phyloP scores from a whole-genome alignment of 176 grass and related monocot species.

The Aegilops bicornis region DNA sequence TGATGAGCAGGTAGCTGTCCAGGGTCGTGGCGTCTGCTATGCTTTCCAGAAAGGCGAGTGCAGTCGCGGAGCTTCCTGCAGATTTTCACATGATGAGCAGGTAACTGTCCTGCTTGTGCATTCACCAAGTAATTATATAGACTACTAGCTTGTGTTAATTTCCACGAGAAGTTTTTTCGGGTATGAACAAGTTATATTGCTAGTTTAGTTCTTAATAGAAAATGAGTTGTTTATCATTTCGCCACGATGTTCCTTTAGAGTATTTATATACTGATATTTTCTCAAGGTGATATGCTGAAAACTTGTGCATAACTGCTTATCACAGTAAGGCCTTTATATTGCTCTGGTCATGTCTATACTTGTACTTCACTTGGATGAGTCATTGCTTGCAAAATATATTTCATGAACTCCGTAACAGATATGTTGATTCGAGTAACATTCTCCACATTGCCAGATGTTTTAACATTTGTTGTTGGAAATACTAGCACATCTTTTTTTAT shows the following conservation, averaged over 20 bases:
- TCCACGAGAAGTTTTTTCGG: not conserved
- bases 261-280: not conserved
- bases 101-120: conserved; percentile 27
- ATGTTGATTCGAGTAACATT: not conserved
- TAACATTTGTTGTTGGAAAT: too few relatives aligned
- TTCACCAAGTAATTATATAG: not conserved
- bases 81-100: conserved; percentile 92
- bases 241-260: not conserved
- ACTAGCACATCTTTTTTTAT: too few relatives aligned
- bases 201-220: conserved; percentile 5
- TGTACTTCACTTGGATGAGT: not conserved
- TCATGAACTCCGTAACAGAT: not conserved
- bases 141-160: not conserved
- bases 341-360: not conserved
- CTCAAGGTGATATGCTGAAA: not conserved
- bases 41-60: conserved; percentile 98
- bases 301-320: not conserved
- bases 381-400: not conserved
- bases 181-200: not conserved
- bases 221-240: not conserved
- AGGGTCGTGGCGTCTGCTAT: conserved; percentile 75
- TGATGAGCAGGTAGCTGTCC: conserved; percentile 59
- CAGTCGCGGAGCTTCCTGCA: conserved; percentile 80
- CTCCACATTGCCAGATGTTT: too few relatives aligned
- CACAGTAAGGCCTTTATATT: not conserved